These are phyloP conservation scores for Picea sitchensis DNA, from an alignment of 75 land plant species.

Conservation along the genomic window DNA sequence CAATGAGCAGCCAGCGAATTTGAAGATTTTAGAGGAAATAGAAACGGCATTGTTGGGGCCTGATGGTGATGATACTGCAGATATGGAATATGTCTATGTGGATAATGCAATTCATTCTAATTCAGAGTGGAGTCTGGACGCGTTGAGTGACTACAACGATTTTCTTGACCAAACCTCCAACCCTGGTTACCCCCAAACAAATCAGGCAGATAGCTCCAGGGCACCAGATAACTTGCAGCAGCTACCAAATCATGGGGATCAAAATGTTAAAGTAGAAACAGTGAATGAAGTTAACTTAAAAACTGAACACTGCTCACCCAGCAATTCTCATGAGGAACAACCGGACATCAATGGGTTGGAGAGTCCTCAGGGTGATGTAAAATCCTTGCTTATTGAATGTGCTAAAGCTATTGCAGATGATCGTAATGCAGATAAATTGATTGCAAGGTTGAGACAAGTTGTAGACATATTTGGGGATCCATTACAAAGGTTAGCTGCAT, in stretches of 20 bases:
- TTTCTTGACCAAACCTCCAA: not conserved
- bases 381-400: conserved; percentile 55
- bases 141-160: not conserved
- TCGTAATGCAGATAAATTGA: conserved; percentile 40
- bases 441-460: conserved; percentile 36
- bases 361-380: conserved; percentile 22
- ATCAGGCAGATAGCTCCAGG: not conserved
- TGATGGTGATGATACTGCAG: conserved; percentile 23
- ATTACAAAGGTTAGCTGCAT: conserved; percentile 81
- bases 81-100: not conserved
- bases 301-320: not conserved
- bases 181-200: not conserved
- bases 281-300: not conserved
- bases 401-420: conserved; percentile 59
- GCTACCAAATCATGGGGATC: not conserved
- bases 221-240: not conserved
- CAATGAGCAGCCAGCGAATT: conserved; percentile 10
- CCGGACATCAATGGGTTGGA: conserved; percentile 3
- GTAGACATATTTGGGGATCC: conserved; percentile 78
- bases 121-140: conserved; percentile 13
- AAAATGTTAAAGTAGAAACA: not conserved
- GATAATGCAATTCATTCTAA: not conserved
- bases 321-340: not conserved
- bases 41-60: conserved; percentile 34
- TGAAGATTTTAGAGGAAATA: conserved; percentile 18